A percentile compares a stretch with the other conserved stretches of the same genome.
Evolutionary conservation across 176 grass and related monocot species (phyloP).

Genomic region (Lolium perenne): DNA sequence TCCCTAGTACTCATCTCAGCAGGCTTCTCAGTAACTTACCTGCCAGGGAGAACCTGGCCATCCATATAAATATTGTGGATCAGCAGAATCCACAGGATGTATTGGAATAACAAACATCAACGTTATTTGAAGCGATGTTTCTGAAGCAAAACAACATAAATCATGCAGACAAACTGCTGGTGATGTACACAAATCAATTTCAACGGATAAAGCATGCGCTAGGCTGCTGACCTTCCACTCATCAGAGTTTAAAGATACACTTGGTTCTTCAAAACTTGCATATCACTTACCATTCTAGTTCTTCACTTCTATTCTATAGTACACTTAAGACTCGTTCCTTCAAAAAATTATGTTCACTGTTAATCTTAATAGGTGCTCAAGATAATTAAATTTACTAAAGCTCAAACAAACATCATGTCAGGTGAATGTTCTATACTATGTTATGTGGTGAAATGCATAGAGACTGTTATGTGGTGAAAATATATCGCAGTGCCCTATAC

Average conservation of each 20-base stretch:
- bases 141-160: slow-evolving; percentile 25
- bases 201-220: slow-evolving; percentile 65
- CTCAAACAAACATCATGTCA: slow-evolving; percentile 16
- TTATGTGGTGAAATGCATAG: slow-evolving; percentile 6
- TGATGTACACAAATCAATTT: slow-evolving; percentile 53
- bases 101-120: slow-evolving; percentile 48
- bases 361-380: slow-evolving; percentile 66
- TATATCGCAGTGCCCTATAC: neutral
- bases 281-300: slow-evolving; percentile 68
- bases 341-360: slow-evolving; percentile 84
- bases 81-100: slow-evolving; percentile 80
- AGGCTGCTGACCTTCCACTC: slow-evolving; percentile 90
- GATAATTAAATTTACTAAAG: slow-evolving; percentile 51
- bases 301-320: slow-evolving; percentile 88
- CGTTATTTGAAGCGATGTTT: neutral
- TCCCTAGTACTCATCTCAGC: slow-evolving; percentile 74
- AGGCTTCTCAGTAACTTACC: slow-evolving; percentile 84
- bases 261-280: slow-evolving; percentile 94
- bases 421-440: neutral
- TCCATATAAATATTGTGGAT: slow-evolving; percentile 94
- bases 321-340: slow-evolving; percentile 86
- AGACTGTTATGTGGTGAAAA: neutral
- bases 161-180: slow-evolving; percentile 16
- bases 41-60: slow-evolving; percentile 77
- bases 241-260: slow-evolving; percentile 81